Percentiles rank a stretch among this genome's conserved stretches.
These are phyloP conservation scores for Cutaneotrichosporon sp. DNA, from an alignment of 1,284 basidiomycete genomes.

Conservation along the genomic window DNA sequence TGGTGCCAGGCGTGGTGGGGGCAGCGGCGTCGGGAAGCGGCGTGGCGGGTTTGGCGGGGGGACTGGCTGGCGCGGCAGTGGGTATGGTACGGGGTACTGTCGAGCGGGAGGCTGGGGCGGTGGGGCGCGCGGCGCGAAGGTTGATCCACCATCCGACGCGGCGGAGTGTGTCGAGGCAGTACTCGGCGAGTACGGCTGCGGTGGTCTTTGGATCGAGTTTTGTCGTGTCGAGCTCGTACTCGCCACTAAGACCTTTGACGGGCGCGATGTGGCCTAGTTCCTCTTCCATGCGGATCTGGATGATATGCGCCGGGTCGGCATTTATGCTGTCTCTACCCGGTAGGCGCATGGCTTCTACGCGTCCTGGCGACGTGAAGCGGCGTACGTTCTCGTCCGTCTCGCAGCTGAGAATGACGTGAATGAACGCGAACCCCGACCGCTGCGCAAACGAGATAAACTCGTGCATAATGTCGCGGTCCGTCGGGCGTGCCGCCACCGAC, in stretches of 20 bases:
- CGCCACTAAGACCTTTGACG: constrained; percentile 22
- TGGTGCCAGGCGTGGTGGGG: too few species aligned
- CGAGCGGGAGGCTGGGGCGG: too few species aligned
- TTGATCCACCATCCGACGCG: constrained; percentile 24
- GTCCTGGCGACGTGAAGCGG: not conserved
- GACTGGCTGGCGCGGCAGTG: too few species aligned
- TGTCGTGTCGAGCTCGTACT: constrained; percentile 34
- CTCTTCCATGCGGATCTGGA: constrained; percentile 34
- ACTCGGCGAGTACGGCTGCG: constrained; percentile 28
- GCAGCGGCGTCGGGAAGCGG: too few species aligned
- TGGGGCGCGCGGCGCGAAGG: not conserved
- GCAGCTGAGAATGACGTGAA: constrained; percentile 29
- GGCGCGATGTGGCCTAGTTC: constrained; percentile 25
- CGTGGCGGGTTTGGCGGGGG: too few species aligned
- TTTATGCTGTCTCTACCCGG: not conserved
- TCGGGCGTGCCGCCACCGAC: constrained; percentile 13
- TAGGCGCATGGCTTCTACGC: not conserved
- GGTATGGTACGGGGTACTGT: too few species aligned
- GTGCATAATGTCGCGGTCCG: constrained; percentile 14
- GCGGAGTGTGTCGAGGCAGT: constrained; percentile 26
- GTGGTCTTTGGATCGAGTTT: constrained; percentile 15
- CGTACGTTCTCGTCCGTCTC: constrained; percentile 19
- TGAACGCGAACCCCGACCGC: constrained; percentile 13
- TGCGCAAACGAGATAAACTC: constrained; percentile 13
- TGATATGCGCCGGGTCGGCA: not conserved